A percentile compares a stretch with the other conserved stretches of the same genome.
Evolutionary conservation across 768 basidiomycete species (phyloP).

Genomic region (Kockovaella imperatae): DNA sequence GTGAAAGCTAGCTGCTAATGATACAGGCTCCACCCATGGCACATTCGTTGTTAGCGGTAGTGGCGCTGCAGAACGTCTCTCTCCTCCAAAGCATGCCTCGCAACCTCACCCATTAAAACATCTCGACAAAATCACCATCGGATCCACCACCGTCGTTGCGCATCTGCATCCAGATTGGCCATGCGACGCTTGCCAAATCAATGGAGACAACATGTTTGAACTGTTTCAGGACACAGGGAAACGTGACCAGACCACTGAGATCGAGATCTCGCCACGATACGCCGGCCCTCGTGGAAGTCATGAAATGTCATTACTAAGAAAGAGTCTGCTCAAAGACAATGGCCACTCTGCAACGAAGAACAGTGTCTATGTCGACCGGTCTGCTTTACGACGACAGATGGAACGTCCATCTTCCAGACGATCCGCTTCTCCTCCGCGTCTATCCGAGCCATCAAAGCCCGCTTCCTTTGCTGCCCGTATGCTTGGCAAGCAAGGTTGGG

Average conservation of each 20-base stretch:
- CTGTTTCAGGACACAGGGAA: slow-evolving; percentile 30
- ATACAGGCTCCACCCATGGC: slow-evolving; percentile 40
- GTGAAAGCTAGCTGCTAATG: background rate
- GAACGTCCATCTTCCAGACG: slow-evolving; percentile 14
- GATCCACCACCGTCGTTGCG: slow-evolving; percentile 24
- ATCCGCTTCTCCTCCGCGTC: background rate
- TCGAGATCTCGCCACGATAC: too few species aligned
- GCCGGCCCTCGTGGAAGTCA: slow-evolving; percentile 26
- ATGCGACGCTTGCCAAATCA: slow-evolving; percentile 32
- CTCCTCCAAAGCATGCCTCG: slow-evolving; percentile 27
- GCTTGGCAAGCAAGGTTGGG: slow-evolving; percentile 31
- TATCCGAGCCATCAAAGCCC: background rate
- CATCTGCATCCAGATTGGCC: slow-evolving; percentile 41
- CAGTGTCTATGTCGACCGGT: slow-evolving; percentile 24
- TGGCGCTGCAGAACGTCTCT: slow-evolving; percentile 16
- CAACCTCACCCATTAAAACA: slow-evolving; percentile 23
- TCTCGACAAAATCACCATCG: slow-evolving; percentile 23
- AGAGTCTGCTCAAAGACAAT: slow-evolving; percentile 12
- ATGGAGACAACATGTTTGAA: slow-evolving; percentile 15
- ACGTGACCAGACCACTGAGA: slow-evolving; percentile 21
- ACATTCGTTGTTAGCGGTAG: slow-evolving; percentile 17
- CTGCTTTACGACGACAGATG: slow-evolving; percentile 28
- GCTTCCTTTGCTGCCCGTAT: slow-evolving; percentile 4
- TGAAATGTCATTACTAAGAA: slow-evolving; percentile 26
- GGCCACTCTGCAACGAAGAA: background rate